These are phyloP conservation scores for Polychaeton citri DNA, from an alignment of 2,329 filamentous ascomycete genomes.

Conservation along the genomic window DNA sequence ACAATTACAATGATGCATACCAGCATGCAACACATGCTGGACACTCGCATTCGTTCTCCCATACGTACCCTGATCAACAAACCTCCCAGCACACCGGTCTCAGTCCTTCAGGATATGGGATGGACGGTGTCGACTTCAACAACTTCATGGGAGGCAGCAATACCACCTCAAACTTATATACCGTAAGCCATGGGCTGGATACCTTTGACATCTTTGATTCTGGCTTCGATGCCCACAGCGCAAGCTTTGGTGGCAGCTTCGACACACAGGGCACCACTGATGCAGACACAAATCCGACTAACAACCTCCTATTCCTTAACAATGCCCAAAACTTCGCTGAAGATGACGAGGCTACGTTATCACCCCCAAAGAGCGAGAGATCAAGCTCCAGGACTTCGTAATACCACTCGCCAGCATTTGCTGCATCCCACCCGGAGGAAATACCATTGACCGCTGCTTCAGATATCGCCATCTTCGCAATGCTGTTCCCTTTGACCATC, in stretches of 20 bases:
- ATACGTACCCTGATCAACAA: not conserved
- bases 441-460: no score
- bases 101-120: not conserved
- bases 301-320: constrained; percentile 12
- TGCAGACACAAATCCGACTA: not conserved
- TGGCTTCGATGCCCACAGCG: constrained; percentile 1
- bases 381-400: not conserved
- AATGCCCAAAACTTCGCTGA: constrained; percentile 9
- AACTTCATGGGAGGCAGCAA: not conserved
- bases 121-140: not conserved
- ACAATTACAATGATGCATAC: not conserved
- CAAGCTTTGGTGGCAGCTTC: constrained; percentile 1
- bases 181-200: not conserved
- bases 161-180: not conserved
- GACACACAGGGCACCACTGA: constrained; percentile 1
- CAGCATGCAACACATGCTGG: not conserved
- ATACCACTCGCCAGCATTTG: no score
- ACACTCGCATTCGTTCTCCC: not conserved
- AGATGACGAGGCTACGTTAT: constrained; percentile 20
- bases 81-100: not conserved
- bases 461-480: no score
- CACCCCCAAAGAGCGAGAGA: constrained; percentile 13
- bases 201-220: constrained; percentile 4
- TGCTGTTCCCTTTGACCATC: no score
- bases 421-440: no score